These are phyloP conservation scores for Solanum boliviense DNA, from an alignment of 257 asterid genomes.

Conservation along the genomic window DNA sequence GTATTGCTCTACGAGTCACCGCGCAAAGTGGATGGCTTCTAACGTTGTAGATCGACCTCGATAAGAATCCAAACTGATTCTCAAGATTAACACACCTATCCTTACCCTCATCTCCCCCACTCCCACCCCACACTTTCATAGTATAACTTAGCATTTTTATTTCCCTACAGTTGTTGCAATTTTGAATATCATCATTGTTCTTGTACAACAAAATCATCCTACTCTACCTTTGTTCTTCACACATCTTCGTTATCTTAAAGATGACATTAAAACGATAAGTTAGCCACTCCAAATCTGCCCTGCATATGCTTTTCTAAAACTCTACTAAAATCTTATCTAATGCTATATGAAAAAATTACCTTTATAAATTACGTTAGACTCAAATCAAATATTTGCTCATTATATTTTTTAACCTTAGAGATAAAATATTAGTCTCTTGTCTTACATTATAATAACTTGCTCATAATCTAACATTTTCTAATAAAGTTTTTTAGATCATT, in stretches of 20 bases:
- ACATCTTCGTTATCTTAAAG: background rate
- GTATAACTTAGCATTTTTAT: background rate
- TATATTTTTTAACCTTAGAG: background rate
- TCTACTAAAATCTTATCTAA: background rate
- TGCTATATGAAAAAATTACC: background rate
- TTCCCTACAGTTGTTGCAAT: background rate
- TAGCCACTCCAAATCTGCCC: background rate
- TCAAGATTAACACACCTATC: background rate
- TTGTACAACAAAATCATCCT: background rate
- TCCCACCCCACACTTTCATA: background rate
- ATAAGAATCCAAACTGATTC: background rate
- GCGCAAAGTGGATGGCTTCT: background rate
- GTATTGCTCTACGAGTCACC: background rate
- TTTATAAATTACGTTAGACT: background rate
- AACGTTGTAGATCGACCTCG: background rate
- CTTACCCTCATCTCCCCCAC: background rate
- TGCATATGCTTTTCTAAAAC: background rate
- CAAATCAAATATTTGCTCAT: background rate
- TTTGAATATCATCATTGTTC: background rate
- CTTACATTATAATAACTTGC: background rate
- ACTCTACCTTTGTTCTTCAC: background rate
- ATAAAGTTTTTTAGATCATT: background rate
- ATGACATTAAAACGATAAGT: background rate
- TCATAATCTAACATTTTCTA: background rate
- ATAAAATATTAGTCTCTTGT: background rate